Evolutionary conservation across 2,329 filamentous ascomycete species (phyloP), one percentile per base, ranked within the genome.

Genomic region (Apiospora kogelbergensis): DNA sequence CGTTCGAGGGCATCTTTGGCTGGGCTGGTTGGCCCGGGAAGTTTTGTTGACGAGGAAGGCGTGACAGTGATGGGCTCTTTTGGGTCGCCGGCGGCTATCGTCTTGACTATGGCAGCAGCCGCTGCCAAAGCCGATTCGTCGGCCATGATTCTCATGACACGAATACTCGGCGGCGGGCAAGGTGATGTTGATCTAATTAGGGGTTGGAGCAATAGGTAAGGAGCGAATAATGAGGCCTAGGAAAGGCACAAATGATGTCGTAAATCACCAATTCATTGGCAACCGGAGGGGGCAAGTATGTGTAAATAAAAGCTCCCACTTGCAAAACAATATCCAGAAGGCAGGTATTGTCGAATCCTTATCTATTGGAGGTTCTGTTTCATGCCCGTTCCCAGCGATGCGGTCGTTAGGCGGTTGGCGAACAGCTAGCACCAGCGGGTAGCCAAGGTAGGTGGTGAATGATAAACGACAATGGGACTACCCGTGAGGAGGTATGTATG

Each of bases 1-100:
- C 87, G 86, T 82, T 98, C 94, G 71, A 98, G 88, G 41, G 87
- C 87, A 73, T 88, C 86, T 83, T 98, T 98, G 73, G 91, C 91
- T 44, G 89, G 81, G 60, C 88, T 91, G 70, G 94, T 88, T 69
- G 89, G 86, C 69, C 96, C 96, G 17, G 95, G 95, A 30, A 98
- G 86, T 71, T 86, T 87, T 77, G 95, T 42, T 24, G 66, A 44
- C 22, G 66, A 24, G 7, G 65, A 85, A 73, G 87, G 84, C 67
- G 81, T 80, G 69, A 81, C 83, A 68, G 81, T 77, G 66, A 80
- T 81, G 70, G 81, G 78, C 68, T 82, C 78, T 66, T 81, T 79
- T 66, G 81, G 77, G 71, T 77, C 75, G 69, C 84, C 81, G 71
- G 79, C 78, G 70, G 86, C 87, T 70, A 89, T 80, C 71, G 81